Percentiles rank a stretch among this genome's conserved stretches.
Conservation (phyloP, 768 basidiomycete species). For the Leucocoprinus birnbaumii region DNA sequence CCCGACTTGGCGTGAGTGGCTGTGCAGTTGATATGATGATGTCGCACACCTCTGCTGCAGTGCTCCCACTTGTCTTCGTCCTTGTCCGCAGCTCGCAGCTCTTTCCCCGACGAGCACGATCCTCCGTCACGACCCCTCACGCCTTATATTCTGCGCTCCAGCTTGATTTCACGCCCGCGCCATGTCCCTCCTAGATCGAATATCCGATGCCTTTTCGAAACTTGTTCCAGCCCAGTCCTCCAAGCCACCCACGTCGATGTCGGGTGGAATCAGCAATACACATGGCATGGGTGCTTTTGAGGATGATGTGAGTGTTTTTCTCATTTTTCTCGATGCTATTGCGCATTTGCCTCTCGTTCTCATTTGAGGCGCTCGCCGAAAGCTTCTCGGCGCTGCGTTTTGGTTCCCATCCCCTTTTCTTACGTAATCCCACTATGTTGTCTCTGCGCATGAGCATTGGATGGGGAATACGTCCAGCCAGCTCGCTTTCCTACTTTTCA, state of each 20-base stretch:
- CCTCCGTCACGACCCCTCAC: not conserved
- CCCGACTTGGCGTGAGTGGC: slow-evolving; percentile 1
- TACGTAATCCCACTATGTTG: slow-evolving; percentile 22
- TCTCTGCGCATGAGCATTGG: slow-evolving; percentile 34
- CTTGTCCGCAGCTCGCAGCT: not conserved
- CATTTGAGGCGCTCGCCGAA: not conserved
- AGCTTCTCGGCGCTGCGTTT: not conserved
- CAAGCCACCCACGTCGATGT: slow-evolving; percentile 36
- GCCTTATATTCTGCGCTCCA: not conserved
- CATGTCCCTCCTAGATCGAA: slow-evolving; percentile 58
- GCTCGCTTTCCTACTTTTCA: slow-evolving; percentile 60
- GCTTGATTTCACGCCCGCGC: slow-evolving; percentile 3
- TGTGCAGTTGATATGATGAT: slow-evolving; percentile 1
- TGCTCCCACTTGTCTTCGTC: slow-evolving; percentile 1
- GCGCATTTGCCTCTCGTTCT: not conserved
- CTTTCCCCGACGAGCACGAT: not conserved
- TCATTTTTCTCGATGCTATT: not conserved
- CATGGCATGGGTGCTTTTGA: slow-evolving; percentile 60
- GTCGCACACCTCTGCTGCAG: not conserved
- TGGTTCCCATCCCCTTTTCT: slow-evolving; percentile 1
- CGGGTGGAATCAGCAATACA: slow-evolving; percentile 57
- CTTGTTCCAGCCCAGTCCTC: slow-evolving; percentile 42
- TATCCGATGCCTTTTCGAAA: slow-evolving; percentile 47
- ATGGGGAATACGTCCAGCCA: slow-evolving; percentile 28
- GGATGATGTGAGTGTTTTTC: slow-evolving; percentile 61